Base-by-base conservation (phyloP, 176 grass and related monocot genomes). In the Calamus simplicifolius region DNA sequence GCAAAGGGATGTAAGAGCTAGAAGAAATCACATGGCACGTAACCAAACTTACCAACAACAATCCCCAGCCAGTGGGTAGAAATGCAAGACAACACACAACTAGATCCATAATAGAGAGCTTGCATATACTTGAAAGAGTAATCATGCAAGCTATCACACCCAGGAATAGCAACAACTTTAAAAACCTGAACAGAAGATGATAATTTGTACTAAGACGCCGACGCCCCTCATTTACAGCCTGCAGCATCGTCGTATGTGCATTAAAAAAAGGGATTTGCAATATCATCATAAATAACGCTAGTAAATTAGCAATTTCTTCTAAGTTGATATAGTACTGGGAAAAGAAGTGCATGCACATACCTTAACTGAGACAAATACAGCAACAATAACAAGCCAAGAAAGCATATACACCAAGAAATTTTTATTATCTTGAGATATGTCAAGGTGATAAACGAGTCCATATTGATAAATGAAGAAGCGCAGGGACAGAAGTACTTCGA, bases 381-480 rank as follows among this genome's bases (percentile, higher is more conserved):
- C 68, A 54, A 96, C 26, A 54, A 96, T 96, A n/a, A 96, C 92
- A 29, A 90, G 35, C 92, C 92, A 97, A 0, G 92, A 97, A 71
- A 97, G 80, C 54, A 97, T 60, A 64, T 97, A 97, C 18, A 97
- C 87, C 62, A 85, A 43, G 50, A 96, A 88, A 71, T 75, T 96
- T 70, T 87, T 90, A 76, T 79, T 96, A 52, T 96, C 80, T 56
- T 76, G 78, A 27, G 92, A 90, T 68, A 90, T 96, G 69, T 96
- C 77, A 25, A 97, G 87, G 67, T 97, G 92, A 65, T 97, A 97
- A 38, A 91, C 92, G 19, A 91, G 86, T 21, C 92, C 92, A 70
- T 91, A 97, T 28, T 97, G 92, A 69, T 97, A 97, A 48, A 97
- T 87, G 72, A 97, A 97, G 61, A 97, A 97, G 5, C 84, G 77